A percentile compares a stretch with the other conserved stretches of the same genome.
These are phyloP conservation scores for Eucalyptus curtisii DNA, from an alignment of 345 rosid species.

Conservation along the genomic window DNA sequence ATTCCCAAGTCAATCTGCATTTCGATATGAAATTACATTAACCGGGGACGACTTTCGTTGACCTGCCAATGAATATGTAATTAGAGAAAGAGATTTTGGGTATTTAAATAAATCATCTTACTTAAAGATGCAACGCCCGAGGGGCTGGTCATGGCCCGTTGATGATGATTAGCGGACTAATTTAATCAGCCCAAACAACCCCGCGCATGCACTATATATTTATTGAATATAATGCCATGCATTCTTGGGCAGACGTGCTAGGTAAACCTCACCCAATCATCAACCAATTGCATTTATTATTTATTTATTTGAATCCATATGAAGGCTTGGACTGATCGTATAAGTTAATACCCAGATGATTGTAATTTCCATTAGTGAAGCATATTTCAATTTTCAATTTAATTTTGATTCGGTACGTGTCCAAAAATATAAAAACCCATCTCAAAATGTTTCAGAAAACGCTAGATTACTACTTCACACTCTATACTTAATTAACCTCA, in stretches of 20 bases:
- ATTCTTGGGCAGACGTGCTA: not conserved
- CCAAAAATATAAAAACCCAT: too few relatives aligned
- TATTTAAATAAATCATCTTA: too few relatives aligned
- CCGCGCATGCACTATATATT: not conserved
- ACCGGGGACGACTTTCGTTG: not conserved
- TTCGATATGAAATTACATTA: not conserved
- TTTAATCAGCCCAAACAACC: not conserved
- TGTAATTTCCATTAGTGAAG: not conserved
- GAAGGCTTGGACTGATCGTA: not conserved
- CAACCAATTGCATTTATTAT: too few relatives aligned
- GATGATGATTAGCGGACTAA: not conserved
- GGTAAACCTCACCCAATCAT: not conserved
- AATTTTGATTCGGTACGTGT: not conserved
- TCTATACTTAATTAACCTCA: too few relatives aligned
- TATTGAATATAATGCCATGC: not conserved
- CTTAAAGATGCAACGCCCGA: too few relatives aligned
- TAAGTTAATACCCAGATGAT: not conserved
- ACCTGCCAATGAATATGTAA: not conserved
- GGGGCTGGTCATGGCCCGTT: not conserved
- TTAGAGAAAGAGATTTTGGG: not conserved
- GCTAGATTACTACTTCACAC: too few relatives aligned
- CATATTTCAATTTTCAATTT: not conserved
- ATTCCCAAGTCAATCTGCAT: not conserved
- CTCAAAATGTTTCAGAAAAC: too few relatives aligned
- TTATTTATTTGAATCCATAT: too few relatives aligned